These are phyloP conservation scores for Leersia perrieri DNA, from an alignment of 176 grass and related monocot genomes.

Conservation along the genomic window DNA sequence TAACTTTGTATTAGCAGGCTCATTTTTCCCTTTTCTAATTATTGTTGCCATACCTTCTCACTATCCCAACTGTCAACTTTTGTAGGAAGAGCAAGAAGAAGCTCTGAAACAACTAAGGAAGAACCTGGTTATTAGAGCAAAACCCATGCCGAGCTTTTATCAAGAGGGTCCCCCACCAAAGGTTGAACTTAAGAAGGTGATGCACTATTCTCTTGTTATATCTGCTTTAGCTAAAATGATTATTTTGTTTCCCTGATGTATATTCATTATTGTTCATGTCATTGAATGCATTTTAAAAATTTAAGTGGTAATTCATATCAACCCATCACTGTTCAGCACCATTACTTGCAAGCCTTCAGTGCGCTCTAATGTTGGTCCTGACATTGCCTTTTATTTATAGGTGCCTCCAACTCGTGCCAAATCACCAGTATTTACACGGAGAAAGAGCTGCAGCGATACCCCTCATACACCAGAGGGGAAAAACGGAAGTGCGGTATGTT, in stretches of 20 bases:
- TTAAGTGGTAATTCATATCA: conserved; percentile 11
- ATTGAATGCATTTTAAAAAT: not conserved
- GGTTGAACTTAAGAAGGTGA: conserved; percentile 92
- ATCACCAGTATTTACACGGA: conserved; percentile 75
- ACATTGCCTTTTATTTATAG: conserved; percentile 37
- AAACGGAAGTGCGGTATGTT: conserved; percentile 42
- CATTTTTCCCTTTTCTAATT: not conserved
- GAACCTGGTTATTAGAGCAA: conserved; percentile 83
- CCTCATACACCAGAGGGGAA: conserved; percentile 42
- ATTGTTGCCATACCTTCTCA: conserved; percentile 13
- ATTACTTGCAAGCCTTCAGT: not conserved
- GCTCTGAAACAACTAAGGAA: conserved; percentile 86
- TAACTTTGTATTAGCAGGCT: not conserved
- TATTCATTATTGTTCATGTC: not conserved
- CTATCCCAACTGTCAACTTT: conserved; percentile 1
- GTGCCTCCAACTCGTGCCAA: conserved; percentile 81
- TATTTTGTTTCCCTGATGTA: not conserved
- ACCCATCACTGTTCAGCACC: not conserved
- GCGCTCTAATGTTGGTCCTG: conserved; percentile 3
- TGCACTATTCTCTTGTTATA: not conserved
- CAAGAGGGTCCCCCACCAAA: conserved; percentile 78
- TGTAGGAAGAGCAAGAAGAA: conserved; percentile 93
- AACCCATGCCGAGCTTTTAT: conserved; percentile 93
- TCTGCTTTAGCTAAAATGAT: not conserved
- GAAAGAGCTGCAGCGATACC: conserved; percentile 81